Evolutionary conservation across 306 rosid genomes (phyloP).

Genomic region (Inga leiocalycina): DNA sequence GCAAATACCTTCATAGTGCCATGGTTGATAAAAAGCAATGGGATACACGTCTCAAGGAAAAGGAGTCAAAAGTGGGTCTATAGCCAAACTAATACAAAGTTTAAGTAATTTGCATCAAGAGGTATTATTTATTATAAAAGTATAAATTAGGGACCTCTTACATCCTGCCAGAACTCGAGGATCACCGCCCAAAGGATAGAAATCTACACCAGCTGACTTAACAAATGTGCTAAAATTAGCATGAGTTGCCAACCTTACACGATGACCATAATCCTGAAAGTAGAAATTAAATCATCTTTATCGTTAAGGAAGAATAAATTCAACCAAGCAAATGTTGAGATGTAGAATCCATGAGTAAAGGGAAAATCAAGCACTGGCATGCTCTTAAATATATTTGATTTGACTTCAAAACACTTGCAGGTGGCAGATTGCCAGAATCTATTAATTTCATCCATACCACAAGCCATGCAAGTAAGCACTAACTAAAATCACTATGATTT

Average conservation of each 20-base stretch:
- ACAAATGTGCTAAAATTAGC: constrained; percentile 69
- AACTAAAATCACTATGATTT: background rate
- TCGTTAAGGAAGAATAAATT: background rate
- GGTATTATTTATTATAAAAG: constrained; percentile 7
- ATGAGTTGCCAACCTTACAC: constrained; percentile 88
- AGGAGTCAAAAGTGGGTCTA: background rate
- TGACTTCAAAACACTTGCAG: too few species aligned
- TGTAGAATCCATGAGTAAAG: constrained; percentile 4
- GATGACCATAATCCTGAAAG: constrained; percentile 85
- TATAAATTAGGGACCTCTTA: constrained; percentile 52
- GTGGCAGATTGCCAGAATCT: too few species aligned
- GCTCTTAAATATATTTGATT: background rate
- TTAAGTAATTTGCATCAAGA: background rate
- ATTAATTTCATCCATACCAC: background rate
- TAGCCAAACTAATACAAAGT: constrained; percentile 10
- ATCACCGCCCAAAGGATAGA: constrained; percentile 89
- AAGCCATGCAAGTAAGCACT: background rate
- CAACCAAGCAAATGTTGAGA: constrained; percentile 4
- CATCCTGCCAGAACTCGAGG: constrained; percentile 91
- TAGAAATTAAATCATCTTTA: constrained; percentile 29
- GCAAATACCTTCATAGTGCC: background rate
- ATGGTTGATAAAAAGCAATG: constrained; percentile 15
- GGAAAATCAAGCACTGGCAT: constrained; percentile 26
- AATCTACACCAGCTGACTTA: constrained; percentile 74
- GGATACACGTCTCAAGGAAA: background rate